Percentiles rank a stretch among this genome's conserved stretches.
phyloP scores from a whole-genome alignment of 371 early-diverging fungal genomes.

The Mortierella sp. region DNA sequence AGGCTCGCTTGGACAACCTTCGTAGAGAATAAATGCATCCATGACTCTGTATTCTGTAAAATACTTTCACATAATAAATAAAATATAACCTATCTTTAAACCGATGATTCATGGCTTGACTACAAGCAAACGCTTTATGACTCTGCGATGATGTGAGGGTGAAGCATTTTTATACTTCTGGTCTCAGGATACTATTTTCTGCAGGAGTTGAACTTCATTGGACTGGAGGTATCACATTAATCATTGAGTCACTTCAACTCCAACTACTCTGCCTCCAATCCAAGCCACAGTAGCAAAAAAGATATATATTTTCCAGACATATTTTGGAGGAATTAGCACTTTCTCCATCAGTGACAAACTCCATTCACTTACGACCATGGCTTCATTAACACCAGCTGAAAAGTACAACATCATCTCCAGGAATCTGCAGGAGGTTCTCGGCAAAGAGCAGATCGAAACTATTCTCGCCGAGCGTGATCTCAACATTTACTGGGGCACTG shows the following conservation, averaged over 20 bases:
- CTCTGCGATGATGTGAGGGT: not conserved
- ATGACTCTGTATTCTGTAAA: not conserved
- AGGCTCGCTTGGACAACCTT: conserved; percentile 91
- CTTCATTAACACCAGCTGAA: conserved; percentile 70
- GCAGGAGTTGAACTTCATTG: not conserved
- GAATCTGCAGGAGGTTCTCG: conserved; percentile 98
- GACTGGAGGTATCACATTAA: not conserved
- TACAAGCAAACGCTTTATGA: not conserved
- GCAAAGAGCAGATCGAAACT: conserved; percentile 89
- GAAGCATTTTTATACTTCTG: not conserved
- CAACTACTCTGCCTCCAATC: not conserved
- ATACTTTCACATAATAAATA: conserved; percentile 5
- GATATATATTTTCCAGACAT: not conserved
- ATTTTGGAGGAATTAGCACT: not conserved
- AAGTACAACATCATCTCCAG: conserved; percentile 93
- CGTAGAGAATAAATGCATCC: conserved; percentile 76
- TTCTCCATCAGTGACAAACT: not conserved
- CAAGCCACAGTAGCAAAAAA: not conserved
- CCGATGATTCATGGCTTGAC: not conserved
- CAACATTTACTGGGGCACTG: conserved; percentile 99
- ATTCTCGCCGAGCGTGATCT: conserved; percentile 92
- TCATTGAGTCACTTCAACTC: not conserved
- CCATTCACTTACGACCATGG: conserved; percentile 43
- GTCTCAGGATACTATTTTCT: too few species aligned
- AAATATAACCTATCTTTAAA: not conserved